Evolutionary conservation across 352 stramenopile species (phyloP).

Genomic region (Pythium aristosporum): DNA sequence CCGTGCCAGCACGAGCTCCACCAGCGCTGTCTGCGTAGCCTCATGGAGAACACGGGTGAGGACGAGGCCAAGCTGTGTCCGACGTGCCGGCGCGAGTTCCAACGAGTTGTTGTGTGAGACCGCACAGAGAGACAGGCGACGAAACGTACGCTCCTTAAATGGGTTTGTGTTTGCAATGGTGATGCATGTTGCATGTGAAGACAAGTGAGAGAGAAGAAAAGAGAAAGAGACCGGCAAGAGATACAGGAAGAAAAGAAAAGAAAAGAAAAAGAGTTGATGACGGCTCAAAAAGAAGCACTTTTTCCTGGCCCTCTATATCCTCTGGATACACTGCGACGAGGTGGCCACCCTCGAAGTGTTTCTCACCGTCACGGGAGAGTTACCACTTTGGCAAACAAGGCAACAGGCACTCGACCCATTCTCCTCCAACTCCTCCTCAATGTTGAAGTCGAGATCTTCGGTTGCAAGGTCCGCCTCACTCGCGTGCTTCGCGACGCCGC

Average conservation of each 20-base stretch:
- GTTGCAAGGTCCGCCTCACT: not conserved
- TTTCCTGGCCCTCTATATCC: not conserved
- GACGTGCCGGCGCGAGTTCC: slow-evolving; percentile 17
- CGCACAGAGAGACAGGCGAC: no score
- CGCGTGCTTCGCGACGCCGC: not conserved
- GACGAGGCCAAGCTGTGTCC: slow-evolving; percentile 13
- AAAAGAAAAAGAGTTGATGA: not conserved
- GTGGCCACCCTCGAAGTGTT: not conserved
- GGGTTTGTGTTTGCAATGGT: not conserved
- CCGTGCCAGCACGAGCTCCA: slow-evolving; percentile 58
- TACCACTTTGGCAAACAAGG: not conserved
- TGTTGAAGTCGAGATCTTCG: not conserved
- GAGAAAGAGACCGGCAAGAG: not conserved
- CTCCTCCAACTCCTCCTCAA: not conserved
- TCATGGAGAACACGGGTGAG: slow-evolving; percentile 5
- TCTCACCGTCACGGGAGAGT: not conserved
- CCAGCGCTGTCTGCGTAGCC: slow-evolving; percentile 31
- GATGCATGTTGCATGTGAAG: not conserved
- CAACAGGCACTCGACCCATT: not conserved
- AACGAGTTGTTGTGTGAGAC: not conserved
- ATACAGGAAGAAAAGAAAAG: not conserved
- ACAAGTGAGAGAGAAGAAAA: not conserved
- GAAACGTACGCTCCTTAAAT: no score
- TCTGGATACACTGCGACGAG: not conserved
- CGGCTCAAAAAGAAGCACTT: no score